Evolutionary conservation across 805 yeast species (phyloP), one percentile per base, ranked within the genome.

Genomic region (Candida insectalens): DNA sequence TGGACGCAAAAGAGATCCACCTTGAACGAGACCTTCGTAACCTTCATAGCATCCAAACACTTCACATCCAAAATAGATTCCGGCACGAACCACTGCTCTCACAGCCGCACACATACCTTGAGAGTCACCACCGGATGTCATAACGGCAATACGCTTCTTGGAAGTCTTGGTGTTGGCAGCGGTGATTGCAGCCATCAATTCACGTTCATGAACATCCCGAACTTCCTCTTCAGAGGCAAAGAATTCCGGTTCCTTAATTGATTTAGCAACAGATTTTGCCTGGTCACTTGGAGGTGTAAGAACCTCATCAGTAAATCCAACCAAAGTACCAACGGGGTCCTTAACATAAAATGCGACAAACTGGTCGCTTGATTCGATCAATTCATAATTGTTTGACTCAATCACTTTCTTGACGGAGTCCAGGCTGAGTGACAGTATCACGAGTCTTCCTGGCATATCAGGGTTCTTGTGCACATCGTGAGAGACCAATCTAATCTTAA

Each of bases 91-190:
- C 38, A 92, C 94, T 1, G 97, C 95, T 42, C 98, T 71, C 6
- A 92, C 98, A 19, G 79, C 83, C 4, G 96, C 89, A 59, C 87
- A 85, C 98, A 92, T 92, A 50, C 99, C 99, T 20, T 94, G 98
- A 34, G 97, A 83, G 55, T 92, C 99, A 60, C 99, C 98, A 47
- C 98, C 98, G 1, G 95, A 84, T 5, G 97, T 92, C 89, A 92
- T 87, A 33, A 92, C 92, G 4, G 94, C 98, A 43, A 92, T 83
- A 33, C 57, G 42, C 35, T 52, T 54, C 36, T 39, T 42, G 20
- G 34, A 27, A 12, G 34, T 8, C 14, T 34, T 37, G 4, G 25
- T 29, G 14, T 23, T 27, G n/a, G 16, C 28, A 13, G 15, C 25
- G 9, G 25, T 21, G 15, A 29, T 12, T n/a, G 38, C 28, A 6